These are phyloP conservation scores for Arthrobotrys musiformis DNA, from an alignment of 2,329 filamentous ascomycete species.

Conservation along the genomic window DNA sequence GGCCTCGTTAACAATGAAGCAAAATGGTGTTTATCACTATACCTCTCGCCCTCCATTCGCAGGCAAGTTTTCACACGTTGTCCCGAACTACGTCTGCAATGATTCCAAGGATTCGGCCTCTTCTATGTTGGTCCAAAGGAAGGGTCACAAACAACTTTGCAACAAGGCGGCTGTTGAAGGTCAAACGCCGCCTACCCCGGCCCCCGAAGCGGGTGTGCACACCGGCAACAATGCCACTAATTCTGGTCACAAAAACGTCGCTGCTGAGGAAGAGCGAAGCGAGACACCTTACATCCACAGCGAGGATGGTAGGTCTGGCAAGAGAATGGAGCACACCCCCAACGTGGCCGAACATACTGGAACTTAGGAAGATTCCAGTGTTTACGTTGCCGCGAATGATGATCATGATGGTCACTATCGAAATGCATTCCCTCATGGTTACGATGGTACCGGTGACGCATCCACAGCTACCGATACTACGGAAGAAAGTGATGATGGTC, in stretches of 20 bases:
- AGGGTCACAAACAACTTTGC: neutral
- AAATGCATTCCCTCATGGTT: too few relatives aligned
- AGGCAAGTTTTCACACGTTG: neutral
- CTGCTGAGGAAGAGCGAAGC: too few relatives aligned
- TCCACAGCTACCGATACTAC: neutral
- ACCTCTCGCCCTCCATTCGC: neutral
- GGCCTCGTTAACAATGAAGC: neutral
- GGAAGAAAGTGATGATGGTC: slow-evolving; percentile 9
- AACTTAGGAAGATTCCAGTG: neutral
- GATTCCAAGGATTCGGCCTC: neutral
- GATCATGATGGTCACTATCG: slow-evolving; percentile 15
- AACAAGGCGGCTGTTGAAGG: too few relatives aligned
- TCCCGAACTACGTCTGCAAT: neutral
- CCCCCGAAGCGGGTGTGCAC: too few relatives aligned
- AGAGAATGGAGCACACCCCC: too few relatives aligned
- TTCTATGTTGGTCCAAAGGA: neutral
- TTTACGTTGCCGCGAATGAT: neutral
- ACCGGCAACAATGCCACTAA: too few relatives aligned
- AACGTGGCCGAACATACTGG: neutral
- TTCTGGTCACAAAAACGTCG: neutral
- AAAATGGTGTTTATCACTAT: slow-evolving; percentile 13
- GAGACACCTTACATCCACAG: neutral
- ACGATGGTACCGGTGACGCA: slow-evolving; percentile 4
- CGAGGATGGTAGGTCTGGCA: neutral
- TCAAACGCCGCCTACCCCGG: neutral